Base-by-base conservation (phyloP, 2,329 filamentous ascomycete genomes). In the Fusarium tupiense region DNA sequence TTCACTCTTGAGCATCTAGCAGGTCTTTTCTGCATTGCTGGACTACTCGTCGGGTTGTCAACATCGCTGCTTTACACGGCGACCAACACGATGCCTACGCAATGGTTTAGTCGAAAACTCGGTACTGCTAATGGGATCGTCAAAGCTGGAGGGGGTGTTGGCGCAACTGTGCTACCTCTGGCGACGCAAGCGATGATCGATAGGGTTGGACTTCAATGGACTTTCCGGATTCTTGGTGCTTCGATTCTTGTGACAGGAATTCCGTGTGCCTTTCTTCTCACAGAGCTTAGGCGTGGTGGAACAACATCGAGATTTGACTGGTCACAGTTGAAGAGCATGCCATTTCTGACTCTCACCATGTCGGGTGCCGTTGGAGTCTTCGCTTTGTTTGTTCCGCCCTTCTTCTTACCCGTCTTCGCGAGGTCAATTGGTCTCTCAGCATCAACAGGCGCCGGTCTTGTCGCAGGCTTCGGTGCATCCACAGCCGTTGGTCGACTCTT, bases 81-180 rank as follows among this genome's bases (percentile, higher is more conserved):
- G 4, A 59, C 47, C 1, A 71, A 66, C 10, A 71, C 68, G 0
- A 14, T 71, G 3, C 68, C 67, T 0, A 44, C 59, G 0, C 54
- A 60, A 19, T 71, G 67, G 61, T 70, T 71, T 6, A 66, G 54
- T 3, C 64, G 41, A 0, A 70, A 43, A 5, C 61, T 71, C 1
- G 68, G 68, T 0, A 71, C 61, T 11, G 68, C 67, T 0, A 71
- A 71, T 9, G 68, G 68, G 1, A 41, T 71, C 3, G 47, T 71
- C 12, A 71, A 71, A 29, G 44, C 53, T 2, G 67, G 68, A 20
- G 68, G 67, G 0, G 61, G 68, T 2, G 61, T 71, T 2, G 68
- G 68, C 1, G 54, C 68, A 3, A 54, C 54, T 8, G 49, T 71
- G 0, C 46, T 59, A 3, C 52, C 68, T 1, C 1, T 70, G 5